Evolutionary conservation across 2,329 filamentous ascomycete species (phyloP).

Genomic region (Lizonia empirigonia): DNA sequence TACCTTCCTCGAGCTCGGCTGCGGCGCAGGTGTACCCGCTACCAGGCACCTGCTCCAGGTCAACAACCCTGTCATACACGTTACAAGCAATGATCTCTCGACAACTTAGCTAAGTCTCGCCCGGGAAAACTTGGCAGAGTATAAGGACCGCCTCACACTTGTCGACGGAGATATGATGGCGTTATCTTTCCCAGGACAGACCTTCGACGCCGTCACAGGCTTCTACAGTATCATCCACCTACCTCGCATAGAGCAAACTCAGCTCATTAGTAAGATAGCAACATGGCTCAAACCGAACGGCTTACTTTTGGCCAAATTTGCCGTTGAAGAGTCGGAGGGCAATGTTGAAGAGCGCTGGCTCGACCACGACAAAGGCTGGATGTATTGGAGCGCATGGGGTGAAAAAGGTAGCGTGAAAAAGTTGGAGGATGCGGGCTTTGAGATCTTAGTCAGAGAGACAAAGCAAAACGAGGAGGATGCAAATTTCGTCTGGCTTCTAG

Average conservation of each 20-base stretch:
- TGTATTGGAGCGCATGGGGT: slow-evolving; percentile 53
- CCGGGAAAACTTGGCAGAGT: slow-evolving; percentile 19
- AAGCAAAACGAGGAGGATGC: slow-evolving; percentile 29
- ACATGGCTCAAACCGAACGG: slow-evolving; percentile 61
- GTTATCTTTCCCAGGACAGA: slow-evolving; percentile 41
- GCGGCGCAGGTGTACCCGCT: slow-evolving; percentile 38
- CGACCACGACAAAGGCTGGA: slow-evolving; percentile 39
- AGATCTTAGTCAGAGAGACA: slow-evolving; percentile 32
- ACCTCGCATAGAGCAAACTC: slow-evolving; percentile 57
- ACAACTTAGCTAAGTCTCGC: slow-evolving; percentile 48
- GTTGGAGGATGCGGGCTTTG: slow-evolving; percentile 36
- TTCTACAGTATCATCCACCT: slow-evolving; percentile 64
- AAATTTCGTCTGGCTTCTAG: slow-evolving; percentile 42
- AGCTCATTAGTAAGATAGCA: slow-evolving; percentile 53
- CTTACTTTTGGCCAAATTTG: slow-evolving; percentile 50
- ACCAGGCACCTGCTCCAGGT: slow-evolving; percentile 28
- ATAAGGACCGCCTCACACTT: slow-evolving; percentile 24
- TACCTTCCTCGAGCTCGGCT: slow-evolving; percentile 36
- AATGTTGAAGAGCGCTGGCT: slow-evolving; percentile 40
- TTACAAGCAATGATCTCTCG: slow-evolving; percentile 54
- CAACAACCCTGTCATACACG: slow-evolving; percentile 24
- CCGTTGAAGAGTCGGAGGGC: slow-evolving; percentile 27
- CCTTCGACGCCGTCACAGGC: slow-evolving; percentile 57
- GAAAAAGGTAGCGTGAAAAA: slow-evolving; percentile 40
- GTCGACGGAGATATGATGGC: slow-evolving; percentile 52